Percentiles rank a stretch among this genome's conserved stretches.
phyloP scores from a whole-genome alignment of 441 rosid genomes.

The Pelargonium citronellum region DNA sequence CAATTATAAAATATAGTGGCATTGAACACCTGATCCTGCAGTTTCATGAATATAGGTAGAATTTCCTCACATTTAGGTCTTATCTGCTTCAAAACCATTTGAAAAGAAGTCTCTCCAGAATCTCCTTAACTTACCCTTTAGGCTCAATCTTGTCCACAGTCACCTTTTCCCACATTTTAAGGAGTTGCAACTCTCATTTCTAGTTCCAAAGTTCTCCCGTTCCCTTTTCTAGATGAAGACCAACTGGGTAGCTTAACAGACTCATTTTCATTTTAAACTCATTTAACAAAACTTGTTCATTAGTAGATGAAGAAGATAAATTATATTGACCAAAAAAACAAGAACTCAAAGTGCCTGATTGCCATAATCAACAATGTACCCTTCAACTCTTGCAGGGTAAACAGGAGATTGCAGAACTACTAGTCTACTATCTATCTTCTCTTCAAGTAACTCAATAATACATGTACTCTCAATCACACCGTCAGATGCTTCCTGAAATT shows the following conservation, averaged over 20 bases:
- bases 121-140: too few relatives aligned
- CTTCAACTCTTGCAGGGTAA: too few relatives aligned
- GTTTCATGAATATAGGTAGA: too few relatives aligned
- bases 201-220: background rate
- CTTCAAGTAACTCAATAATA: background rate
- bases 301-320: background rate
- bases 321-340: background rate
- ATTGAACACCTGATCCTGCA: too few relatives aligned
- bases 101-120: too few relatives aligned
- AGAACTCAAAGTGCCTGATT: background rate
- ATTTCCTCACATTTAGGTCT: too few relatives aligned
- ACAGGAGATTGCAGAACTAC: background rate
- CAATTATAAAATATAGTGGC: too few relatives aligned
- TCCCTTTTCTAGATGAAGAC: background rate
- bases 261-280: background rate
- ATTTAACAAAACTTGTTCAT: background rate
- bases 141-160: background rate
- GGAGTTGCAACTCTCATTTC: background rate
- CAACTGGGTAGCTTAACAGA: background rate
- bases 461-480: background rate
- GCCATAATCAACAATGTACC: too few relatives aligned
- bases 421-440: constrained; percentile 9
- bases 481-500: background rate
- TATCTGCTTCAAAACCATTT: too few relatives aligned
- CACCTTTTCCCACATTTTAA: background rate